Conservation (phyloP, 176 grass and related monocot species). For the Hyparrhenia diplandra region DNA sequence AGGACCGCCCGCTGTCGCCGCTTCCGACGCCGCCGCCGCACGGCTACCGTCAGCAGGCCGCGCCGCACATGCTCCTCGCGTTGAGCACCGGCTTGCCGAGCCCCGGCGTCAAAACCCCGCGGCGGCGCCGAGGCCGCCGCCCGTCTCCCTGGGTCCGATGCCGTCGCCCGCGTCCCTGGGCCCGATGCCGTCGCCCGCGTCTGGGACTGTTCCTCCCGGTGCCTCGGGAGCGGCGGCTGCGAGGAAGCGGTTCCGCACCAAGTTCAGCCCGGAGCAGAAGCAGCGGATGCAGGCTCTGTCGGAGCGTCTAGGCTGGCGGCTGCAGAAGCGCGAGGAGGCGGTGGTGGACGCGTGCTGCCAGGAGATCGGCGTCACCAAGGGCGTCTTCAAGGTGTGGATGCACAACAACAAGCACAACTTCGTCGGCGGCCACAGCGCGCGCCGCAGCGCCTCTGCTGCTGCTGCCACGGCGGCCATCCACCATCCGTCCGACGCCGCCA, state of each 20-base stretch:
- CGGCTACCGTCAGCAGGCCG: constrained; percentile 23
- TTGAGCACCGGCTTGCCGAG: constrained; percentile 26
- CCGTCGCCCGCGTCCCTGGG: neutral
- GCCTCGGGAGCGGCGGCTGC: too few relatives aligned
- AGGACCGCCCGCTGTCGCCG: constrained; percentile 13
- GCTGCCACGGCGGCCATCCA: neutral
- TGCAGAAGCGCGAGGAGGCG: constrained; percentile 74
- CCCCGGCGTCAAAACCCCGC: too few relatives aligned
- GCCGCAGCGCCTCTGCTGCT: neutral
- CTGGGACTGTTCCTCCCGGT: neutral
- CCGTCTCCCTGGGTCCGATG: neutral
- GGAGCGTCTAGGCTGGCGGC: constrained; percentile 71
- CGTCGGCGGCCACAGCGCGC: constrained; percentile 45
- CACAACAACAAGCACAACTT: constrained; percentile 99
- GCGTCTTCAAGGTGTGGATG: constrained; percentile 99
- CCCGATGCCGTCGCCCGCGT: neutral
- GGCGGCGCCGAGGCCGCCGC: neutral
- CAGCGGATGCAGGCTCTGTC: constrained; percentile 78
- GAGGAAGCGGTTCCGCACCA: constrained; percentile 74
- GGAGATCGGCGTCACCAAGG: constrained; percentile 70
- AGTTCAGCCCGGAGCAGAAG: constrained; percentile 88
- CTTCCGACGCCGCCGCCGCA: constrained; percentile 1
- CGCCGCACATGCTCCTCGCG: constrained; percentile 64
- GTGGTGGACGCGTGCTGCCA: constrained; percentile 62
- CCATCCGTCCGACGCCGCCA: neutral